Conservation (phyloP, 768 basidiomycete species). For the Lactarius akahatsu region DNA sequence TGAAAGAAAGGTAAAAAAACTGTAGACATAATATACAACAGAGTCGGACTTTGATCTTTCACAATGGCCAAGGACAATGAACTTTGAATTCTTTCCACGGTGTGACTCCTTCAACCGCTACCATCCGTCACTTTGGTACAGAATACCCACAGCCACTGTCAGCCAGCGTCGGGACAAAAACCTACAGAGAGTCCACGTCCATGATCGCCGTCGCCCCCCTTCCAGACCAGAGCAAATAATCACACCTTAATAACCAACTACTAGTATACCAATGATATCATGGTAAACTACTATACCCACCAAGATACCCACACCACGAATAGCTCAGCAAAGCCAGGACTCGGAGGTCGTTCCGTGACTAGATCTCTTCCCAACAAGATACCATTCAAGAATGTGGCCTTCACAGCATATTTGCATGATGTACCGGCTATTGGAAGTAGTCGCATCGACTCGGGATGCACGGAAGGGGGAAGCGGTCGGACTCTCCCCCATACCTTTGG, state of each 20-base stretch:
- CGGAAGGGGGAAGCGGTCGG: background rate
- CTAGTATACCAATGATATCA: background rate
- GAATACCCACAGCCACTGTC: background rate
- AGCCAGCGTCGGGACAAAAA: background rate
- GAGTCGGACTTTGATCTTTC: background rate
- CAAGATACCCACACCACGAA: background rate
- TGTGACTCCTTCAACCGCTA: background rate
- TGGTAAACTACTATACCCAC: background rate
- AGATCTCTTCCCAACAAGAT: background rate
- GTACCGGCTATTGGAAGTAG: background rate
- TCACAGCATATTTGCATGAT: background rate
- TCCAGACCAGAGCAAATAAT: background rate
- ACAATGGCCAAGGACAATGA: background rate
- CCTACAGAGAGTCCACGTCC: background rate
- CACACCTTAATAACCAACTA: background rate
- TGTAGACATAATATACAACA: background rate
- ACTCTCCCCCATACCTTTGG: background rate
- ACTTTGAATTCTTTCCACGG: background rate
- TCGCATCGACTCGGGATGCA: background rate
- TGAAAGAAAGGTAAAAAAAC: background rate
- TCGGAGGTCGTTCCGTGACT: background rate
- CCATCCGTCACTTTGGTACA: background rate
- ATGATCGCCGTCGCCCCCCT: background rate
- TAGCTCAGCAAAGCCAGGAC: background rate
- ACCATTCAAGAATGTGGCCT: background rate